These are phyloP conservation scores for Neopestalotiopsis sp. DNA, from an alignment of 2,329 filamentous ascomycete genomes.

Conservation along the genomic window DNA sequence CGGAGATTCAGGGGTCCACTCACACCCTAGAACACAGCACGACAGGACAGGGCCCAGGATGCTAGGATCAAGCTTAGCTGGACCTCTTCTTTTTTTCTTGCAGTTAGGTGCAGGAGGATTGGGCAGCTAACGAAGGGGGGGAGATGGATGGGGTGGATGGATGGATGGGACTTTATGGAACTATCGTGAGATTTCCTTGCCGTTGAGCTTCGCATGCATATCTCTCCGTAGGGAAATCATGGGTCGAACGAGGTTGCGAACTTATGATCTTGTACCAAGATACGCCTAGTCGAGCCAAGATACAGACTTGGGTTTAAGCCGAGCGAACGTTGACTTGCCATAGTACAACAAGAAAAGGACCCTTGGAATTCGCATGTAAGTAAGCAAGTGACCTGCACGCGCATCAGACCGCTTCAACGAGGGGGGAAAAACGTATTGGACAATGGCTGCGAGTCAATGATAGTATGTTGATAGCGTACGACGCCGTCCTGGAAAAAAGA, in stretches of 20 bases:
- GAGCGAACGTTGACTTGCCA: too few relatives aligned
- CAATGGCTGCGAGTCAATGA: slow-evolving; percentile 9
- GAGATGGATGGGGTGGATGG: too few relatives aligned
- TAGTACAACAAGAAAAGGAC: too few relatives aligned
- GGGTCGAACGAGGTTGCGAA: too few relatives aligned
- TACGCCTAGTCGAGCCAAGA: too few relatives aligned
- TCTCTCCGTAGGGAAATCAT: too few relatives aligned
- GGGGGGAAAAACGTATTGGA: not conserved
- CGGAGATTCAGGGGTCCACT: slow-evolving; percentile 10
- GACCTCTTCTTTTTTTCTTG: not conserved
- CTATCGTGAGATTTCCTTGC: too few relatives aligned
- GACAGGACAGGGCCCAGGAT: slow-evolving; percentile 3
- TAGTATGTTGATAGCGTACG: not conserved
- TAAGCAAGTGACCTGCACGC: not conserved
- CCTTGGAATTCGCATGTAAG: not conserved
- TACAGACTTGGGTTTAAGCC: not conserved
- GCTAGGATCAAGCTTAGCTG: not conserved
- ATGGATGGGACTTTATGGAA: too few relatives aligned
- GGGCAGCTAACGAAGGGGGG: too few relatives aligned
- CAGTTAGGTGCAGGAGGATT: not conserved
- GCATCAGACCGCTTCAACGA: not conserved
- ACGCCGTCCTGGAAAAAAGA: too few relatives aligned
- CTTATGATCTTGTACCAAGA: not conserved
- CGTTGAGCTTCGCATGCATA: too few relatives aligned
- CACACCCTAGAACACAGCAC: not conserved